A percentile compares a stretch with the other conserved stretches of the same genome.
Conservation (phyloP, 2,329 filamentous ascomycete species). For the Immersiporthe knoxdaviesiana region DNA sequence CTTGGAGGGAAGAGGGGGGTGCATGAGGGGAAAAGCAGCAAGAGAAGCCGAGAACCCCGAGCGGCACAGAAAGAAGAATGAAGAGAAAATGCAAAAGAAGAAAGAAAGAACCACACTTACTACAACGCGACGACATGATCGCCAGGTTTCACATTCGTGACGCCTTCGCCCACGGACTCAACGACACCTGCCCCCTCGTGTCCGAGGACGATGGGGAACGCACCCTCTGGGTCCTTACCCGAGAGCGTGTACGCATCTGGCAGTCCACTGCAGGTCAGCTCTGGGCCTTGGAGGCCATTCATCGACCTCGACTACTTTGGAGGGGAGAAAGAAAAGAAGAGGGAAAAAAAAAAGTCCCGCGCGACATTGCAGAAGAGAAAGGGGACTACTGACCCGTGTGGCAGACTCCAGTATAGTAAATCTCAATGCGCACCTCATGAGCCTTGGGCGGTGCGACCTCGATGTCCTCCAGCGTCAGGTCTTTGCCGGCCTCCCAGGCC, state of each 20-base stretch:
- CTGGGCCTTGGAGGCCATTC: not conserved
- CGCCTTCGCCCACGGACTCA: conserved; percentile 91
- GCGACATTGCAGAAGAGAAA: conserved; percentile 16
- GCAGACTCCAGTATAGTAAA: conserved; percentile 98
- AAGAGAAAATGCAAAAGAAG: not conserved
- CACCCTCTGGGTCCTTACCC: conserved; percentile 95
- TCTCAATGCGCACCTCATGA: conserved; percentile 94
- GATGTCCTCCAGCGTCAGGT: conserved; percentile 85
- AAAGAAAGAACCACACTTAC: conserved; percentile 54
- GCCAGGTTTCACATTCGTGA: conserved; percentile 90
- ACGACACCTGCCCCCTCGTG: conserved; percentile 92
- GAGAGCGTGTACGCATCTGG: conserved; percentile 90
- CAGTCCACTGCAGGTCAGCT: conserved; percentile 20
- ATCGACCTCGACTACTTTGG: no score
- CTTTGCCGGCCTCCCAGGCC: conserved; percentile 94
- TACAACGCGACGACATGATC: conserved; percentile 91
- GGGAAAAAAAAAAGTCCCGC: no score
- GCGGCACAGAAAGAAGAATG: conserved; percentile 1
- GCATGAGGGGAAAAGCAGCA: conserved; percentile 21
- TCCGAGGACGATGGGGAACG: conserved; percentile 85
- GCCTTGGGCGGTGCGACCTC: conserved; percentile 88
- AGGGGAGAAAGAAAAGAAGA: no score
- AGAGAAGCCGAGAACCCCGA: not conserved
- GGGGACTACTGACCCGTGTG: conserved; percentile 64
- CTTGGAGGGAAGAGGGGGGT: conserved; percentile 1